Percentiles rank a stretch among this genome's conserved stretches.
These are phyloP conservation scores for Botrytis fabae DNA, from an alignment of 2,329 filamentous ascomycete genomes.

Conservation along the genomic window DNA sequence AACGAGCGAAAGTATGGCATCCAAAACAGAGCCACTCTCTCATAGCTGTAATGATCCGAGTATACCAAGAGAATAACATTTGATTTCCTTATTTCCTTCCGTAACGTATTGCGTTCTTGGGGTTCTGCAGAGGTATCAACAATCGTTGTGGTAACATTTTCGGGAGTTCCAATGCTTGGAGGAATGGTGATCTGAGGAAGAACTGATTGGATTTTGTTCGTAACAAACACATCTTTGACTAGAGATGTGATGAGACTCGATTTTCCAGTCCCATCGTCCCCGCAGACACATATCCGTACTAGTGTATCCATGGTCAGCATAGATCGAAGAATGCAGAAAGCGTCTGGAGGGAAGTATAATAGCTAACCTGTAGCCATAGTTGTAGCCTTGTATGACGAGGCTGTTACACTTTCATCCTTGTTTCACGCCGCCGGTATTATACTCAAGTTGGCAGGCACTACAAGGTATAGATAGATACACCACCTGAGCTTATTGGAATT, in stretches of 20 bases:
- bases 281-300: conserved; percentile 94
- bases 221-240: conserved; percentile 96
- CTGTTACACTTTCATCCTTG: conserved; percentile 31
- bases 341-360: background rate
- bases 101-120: conserved; percentile 84
- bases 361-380: conserved; percentile 38
- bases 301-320: conserved; percentile 24
- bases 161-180: conserved; percentile 86
- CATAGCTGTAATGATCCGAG: conserved; percentile 98
- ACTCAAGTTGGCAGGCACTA: background rate
- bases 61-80: conserved; percentile 98
- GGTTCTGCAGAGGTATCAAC: conserved; percentile 96
- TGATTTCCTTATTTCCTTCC: conserved; percentile 92
- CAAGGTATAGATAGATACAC: too few relatives aligned
- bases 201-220: conserved; percentile 90
- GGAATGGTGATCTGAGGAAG: conserved; percentile 95
- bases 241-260: conserved; percentile 91
- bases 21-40: conserved; percentile 95
- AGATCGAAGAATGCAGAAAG: conserved; percentile 5
- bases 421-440: background rate
- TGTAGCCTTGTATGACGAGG: conserved; percentile 35
- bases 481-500: background rate
- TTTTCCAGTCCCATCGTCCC: conserved; percentile 94
- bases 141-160: conserved; percentile 96
- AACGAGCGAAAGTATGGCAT: conserved; percentile 96